A percentile compares a stretch with the other conserved stretches of the same genome.
Conservation (phyloP, 306 rosid genomes). For the Trifolium dubium region DNA sequence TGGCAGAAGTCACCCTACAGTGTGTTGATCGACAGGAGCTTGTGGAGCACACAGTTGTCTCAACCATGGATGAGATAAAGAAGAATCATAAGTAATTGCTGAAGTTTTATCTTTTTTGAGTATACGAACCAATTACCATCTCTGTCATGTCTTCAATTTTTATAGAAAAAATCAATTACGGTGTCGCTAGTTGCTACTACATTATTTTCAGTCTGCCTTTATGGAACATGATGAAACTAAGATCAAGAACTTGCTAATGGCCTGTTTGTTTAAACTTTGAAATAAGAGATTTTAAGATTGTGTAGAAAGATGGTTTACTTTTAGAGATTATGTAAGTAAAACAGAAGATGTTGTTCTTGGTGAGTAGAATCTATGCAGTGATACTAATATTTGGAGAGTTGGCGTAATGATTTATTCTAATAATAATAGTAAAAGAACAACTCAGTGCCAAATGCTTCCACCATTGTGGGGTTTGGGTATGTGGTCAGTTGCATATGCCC, state of each 20-base stretch:
- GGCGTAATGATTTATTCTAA: neutral
- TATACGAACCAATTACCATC: neutral
- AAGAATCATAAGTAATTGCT: constrained; percentile 86
- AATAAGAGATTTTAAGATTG: neutral
- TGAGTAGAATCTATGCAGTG: neutral
- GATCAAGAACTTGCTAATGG: constrained; percentile 12
- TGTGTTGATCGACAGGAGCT: constrained; percentile 98
- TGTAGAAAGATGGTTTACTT: neutral
- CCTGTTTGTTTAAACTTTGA: neutral
- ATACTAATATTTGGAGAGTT: neutral
- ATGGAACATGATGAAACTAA: constrained; percentile 20
- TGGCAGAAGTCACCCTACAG: constrained; percentile 95
- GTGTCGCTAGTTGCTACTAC: neutral
- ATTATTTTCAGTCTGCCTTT: neutral
- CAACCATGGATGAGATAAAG: constrained; percentile 80
- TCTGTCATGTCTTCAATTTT: neutral
- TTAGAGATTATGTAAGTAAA: constrained; percentile 1
- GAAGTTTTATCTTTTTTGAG: neutral
- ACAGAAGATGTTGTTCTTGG: neutral
- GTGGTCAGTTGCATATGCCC: neutral
- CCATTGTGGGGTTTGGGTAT: neutral
- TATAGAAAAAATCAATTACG: neutral
- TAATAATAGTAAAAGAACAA: neutral
- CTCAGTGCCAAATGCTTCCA: neutral
- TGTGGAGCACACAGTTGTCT: constrained; percentile 87